Conservation (phyloP, 345 rosid genomes). For the Physaria fendleri region DNA sequence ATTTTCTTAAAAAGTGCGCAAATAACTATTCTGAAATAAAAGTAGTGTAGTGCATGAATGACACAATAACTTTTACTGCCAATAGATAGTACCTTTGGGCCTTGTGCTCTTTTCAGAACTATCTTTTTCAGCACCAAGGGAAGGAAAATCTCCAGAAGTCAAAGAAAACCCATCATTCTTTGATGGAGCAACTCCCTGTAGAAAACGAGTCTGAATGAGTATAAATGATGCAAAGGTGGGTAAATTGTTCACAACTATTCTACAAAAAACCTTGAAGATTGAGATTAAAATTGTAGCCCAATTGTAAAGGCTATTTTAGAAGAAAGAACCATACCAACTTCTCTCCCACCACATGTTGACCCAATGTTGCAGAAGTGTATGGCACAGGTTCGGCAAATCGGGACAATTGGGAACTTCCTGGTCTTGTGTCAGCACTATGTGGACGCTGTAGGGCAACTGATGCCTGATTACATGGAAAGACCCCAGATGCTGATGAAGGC, state of each 20-base stretch:
- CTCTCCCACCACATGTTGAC: slow-evolving; percentile 43
- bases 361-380: slow-evolving; percentile 64
- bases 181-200: slow-evolving; percentile 59
- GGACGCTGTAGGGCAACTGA: slow-evolving; percentile 70
- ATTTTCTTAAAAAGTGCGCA: neutral
- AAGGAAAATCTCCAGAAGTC: slow-evolving; percentile 90
- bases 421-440: slow-evolving; percentile 97
- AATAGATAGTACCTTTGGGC: slow-evolving; percentile 52
- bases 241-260: slow-evolving; percentile 7
- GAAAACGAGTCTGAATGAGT: slow-evolving; percentile 1
- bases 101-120: slow-evolving; percentile 44
- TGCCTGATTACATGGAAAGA: slow-evolving; percentile 62
- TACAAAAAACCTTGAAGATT: neutral
- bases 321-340: slow-evolving; percentile 48
- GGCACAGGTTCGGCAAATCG: slow-evolving; percentile 82
- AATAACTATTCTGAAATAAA: neutral
- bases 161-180: slow-evolving; percentile 80
- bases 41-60: slow-evolving; percentile 10
- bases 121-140: slow-evolving; percentile 84
- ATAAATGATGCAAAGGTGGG: neutral
- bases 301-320: neutral
- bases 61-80: neutral
- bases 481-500: slow-evolving; percentile 96
- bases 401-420: slow-evolving; percentile 96
- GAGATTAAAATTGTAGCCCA: neutral